Conservation (phyloP, 106 monocot species). For the Apostasia ramifera region DNA sequence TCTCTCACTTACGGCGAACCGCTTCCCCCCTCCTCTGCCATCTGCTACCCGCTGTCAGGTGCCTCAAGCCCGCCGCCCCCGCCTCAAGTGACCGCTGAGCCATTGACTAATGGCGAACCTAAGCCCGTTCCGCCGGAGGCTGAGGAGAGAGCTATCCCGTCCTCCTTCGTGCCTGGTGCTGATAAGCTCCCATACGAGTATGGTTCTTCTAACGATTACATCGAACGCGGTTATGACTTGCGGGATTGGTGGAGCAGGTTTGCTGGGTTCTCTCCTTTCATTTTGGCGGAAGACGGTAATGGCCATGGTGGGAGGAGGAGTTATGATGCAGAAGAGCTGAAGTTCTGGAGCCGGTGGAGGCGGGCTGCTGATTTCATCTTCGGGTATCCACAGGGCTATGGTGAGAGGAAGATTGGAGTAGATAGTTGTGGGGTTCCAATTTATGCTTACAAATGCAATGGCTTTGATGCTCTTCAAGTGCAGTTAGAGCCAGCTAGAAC, state of each 20-base stretch:
- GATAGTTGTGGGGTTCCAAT: conserved; percentile 54
- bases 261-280: conserved; percentile 22
- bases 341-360: conserved; percentile 34
- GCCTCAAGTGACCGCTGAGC: neutral
- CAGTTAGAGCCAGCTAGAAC: conserved; percentile 34
- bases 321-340: conserved; percentile 10
- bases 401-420: conserved; percentile 44
- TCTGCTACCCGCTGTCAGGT: conserved; percentile 56
- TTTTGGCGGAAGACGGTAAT: neutral
- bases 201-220: conserved; percentile 14
- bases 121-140: neutral
- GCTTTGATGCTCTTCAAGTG: conserved; percentile 12
- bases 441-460: conserved; percentile 45
- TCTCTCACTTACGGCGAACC: conserved; percentile 65
- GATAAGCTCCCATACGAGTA: neutral
- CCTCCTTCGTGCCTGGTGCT: neutral
- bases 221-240: neutral
- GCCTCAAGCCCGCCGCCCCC: neutral
- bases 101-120: no score
- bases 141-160: neutral
- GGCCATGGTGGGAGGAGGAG: neutral
- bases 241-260: conserved; percentile 5
- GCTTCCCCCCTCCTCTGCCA: conserved; percentile 56
- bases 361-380: conserved; percentile 73
- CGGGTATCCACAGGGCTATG: conserved; percentile 50